Base-by-base conservation (phyloP, 371 early-diverging fungal species). In the Mucor sp. region DNA sequence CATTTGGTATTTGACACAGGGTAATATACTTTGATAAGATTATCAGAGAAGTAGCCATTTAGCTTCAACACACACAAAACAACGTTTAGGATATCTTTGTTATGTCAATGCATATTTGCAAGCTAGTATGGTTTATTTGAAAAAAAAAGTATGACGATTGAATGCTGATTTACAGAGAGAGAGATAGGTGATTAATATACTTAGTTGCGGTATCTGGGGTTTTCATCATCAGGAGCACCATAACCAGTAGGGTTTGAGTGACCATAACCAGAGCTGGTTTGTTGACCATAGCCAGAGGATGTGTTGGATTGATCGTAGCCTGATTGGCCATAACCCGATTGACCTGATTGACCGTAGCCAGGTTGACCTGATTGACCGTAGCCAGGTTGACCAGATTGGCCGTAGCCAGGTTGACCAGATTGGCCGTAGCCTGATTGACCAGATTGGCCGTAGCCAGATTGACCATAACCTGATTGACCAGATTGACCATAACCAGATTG, bases 161-260 rank as follows among this genome's bases (percentile, higher is more conserved):
- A 44, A 44, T 5, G 44, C 19, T 44, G 44, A 23, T 53, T 23
- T 53, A 53, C 53, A 53, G 30, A 30, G 30, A 53, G 23, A 27
- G 9, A 27, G 14, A 25, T 53, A 53, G 8, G 28, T 28, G 12
- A 25, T 66, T 61, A n/a, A n/a, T n/a, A n/a, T n/a, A n/a, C n/a
- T n/a, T n/a, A 19, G 14, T 41, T 41, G 35, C 43, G 56, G 48
- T 69, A 70, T n/a, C 27, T 28, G 7, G 70, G 48, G 28, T 57
- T 64, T 25, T 67, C 25, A 25, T 67, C 35, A 66, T 70, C 77
- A 21, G 77, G 72, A 44, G 72, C 33, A 33, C 66, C 72, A 58
- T 72, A 74, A 27, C 74, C 72, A 58, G 53, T 44, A 44, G 44
- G 44, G 8, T 44, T 17, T 4, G 44, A 44, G 19, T 50, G 50